These are phyloP conservation scores for Desmodesmus armatus DNA, from an alignment of 139 green algal species.

Conservation along the genomic window DNA sequence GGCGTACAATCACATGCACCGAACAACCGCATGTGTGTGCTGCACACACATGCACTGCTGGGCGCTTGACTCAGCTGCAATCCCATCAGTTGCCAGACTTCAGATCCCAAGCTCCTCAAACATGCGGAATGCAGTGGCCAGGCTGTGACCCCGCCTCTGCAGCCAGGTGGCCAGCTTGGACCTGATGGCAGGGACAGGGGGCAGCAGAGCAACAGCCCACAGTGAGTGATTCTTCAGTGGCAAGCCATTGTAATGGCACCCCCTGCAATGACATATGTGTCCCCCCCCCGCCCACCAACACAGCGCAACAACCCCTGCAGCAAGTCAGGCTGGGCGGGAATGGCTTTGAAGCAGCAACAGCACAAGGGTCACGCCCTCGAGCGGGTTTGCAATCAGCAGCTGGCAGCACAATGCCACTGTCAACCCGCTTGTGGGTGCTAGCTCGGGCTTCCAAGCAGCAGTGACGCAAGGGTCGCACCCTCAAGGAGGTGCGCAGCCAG, in stretches of 20 bases:
- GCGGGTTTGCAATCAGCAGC: background rate
- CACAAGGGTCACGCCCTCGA: background rate
- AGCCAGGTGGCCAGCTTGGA: slow-evolving; percentile 49
- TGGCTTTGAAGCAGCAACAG: background rate
- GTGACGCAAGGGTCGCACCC: background rate
- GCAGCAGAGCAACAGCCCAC: background rate
- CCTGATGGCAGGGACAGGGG: slow-evolving; percentile 18
- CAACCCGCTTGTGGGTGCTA: background rate
- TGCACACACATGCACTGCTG: too few relatives aligned
- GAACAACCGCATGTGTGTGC: too few relatives aligned
- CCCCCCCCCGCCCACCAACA: background rate
- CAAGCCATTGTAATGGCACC: background rate
- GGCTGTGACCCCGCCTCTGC: slow-evolving; percentile 53
- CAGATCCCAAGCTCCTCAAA: slow-evolving; percentile 36
- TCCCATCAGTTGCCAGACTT: too few relatives aligned
- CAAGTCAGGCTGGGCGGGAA: background rate
- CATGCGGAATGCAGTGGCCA: slow-evolving; percentile 24
- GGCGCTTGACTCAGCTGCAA: too few relatives aligned
- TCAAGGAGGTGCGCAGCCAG: background rate
- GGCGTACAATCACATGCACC: too few relatives aligned
- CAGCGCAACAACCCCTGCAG: background rate
- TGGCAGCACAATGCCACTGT: background rate
- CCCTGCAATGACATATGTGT: background rate
- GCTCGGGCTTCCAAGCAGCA: background rate
- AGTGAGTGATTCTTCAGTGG: background rate